Percentiles rank a stretch among this genome's conserved stretches.
phyloP scores from a whole-genome alignment of 2,329 filamentous ascomycete species.

The Stagonosporopsis rhizophila region DNA sequence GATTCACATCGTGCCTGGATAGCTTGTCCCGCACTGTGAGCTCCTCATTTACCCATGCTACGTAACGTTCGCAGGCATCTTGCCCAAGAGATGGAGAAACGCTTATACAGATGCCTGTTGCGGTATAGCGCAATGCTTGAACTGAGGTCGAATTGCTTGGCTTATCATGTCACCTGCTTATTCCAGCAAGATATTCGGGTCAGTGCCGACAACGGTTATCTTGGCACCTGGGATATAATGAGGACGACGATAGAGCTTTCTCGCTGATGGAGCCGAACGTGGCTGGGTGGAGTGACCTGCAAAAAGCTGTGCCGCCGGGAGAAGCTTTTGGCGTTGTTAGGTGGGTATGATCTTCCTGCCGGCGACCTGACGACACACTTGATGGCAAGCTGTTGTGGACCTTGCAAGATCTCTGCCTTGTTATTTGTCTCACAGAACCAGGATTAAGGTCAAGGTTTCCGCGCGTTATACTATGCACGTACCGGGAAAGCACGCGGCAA shows the following conservation, averaged over 20 bases:
- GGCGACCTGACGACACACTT: neutral
- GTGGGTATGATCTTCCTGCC: neutral
- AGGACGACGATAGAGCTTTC: neutral
- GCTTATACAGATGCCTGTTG: conserved; percentile 34
- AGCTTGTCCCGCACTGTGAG: neutral
- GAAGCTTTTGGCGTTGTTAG: neutral
- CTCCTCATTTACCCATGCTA: conserved; percentile 21
- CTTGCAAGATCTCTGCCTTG: too few relatives aligned
- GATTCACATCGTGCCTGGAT: neutral
- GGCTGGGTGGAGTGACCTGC: conserved; percentile 9
- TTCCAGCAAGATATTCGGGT: conserved; percentile 23
- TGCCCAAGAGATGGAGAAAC: conserved; percentile 20
- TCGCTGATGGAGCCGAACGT: neutral
- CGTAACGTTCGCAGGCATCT: conserved; percentile 22
- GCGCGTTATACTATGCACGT: neutral
- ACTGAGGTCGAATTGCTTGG: conserved; percentile 22
- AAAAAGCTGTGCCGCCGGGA: neutral
- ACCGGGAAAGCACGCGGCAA: neutral
- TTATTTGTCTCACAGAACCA: neutral
- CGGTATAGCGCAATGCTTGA: conserved; percentile 28
- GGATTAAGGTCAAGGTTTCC: neutral
- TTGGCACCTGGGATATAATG: conserved; percentile 13
- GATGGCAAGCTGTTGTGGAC: neutral
- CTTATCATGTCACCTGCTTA: conserved; percentile 36
- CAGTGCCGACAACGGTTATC: conserved; percentile 2